Percentiles rank a stretch among this genome's conserved stretches.
phyloP scores from a whole-genome alignment of 2,329 filamentous ascomycete species.

The Apiospora sp. region DNA sequence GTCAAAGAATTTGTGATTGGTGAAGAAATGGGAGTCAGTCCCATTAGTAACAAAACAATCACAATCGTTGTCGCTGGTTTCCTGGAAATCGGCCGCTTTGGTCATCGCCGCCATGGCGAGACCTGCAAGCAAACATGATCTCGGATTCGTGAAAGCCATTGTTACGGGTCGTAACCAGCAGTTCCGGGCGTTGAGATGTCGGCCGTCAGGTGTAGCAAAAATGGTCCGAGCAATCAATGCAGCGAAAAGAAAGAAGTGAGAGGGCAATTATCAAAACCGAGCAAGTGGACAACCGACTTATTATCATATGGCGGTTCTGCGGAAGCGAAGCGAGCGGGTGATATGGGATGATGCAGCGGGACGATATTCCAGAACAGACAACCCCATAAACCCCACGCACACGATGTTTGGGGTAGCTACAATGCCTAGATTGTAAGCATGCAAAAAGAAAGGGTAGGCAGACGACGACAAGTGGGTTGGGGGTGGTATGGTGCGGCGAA shows the following conservation, averaged over 20 bases:
- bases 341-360: constrained; percentile 13
- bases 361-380: constrained; percentile 18
- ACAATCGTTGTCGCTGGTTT: constrained; percentile 44
- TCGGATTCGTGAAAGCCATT: constrained; percentile 27
- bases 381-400: constrained; percentile 8
- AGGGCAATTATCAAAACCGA: not conserved
- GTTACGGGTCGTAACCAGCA: not conserved
- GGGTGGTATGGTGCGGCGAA: constrained; percentile 3
- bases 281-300: not conserved
- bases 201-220: not conserved
- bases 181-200: not conserved
- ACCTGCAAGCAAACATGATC: constrained; percentile 28
- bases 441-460: not conserved
- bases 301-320: constrained; percentile 7
- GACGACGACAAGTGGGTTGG: not conserved
- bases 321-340: constrained; percentile 1
- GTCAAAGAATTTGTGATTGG: constrained; percentile 57
- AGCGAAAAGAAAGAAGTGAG: not conserved
- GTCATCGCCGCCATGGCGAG: constrained; percentile 30
- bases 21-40: constrained; percentile 49
- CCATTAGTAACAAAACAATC: constrained; percentile 57
- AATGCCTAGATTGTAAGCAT: not conserved
- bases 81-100: constrained; percentile 32
- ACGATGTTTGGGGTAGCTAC: constrained; percentile 1
- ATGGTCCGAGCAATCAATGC: not conserved